Evolutionary conservation across 331 rosid genomes (phyloP), one percentile per base, ranked within the genome.

Genomic region (Rosa hybrid): DNA sequence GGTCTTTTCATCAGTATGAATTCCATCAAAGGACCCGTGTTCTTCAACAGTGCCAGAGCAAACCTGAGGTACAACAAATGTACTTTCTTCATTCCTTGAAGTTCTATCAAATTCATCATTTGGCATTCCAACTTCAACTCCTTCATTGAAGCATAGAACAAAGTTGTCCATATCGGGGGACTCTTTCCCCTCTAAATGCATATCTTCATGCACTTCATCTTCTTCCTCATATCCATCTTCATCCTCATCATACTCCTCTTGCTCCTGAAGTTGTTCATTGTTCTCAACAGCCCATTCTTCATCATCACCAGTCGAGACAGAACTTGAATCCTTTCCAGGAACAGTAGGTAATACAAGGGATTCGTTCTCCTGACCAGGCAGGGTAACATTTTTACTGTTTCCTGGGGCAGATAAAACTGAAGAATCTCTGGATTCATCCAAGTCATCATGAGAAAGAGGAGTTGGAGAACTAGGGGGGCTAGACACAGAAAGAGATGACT

Each of bases 401-500:
- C 86, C 88, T 38, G 87, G 77, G 81, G 85, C 82, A 82, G 87
- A 81, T 68, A 86, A 71, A 72, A 74, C 87, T n/a, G 89, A 88
- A 81, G 98, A 90, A 78, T 84, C 89, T 81, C 90, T 84, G 72
- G 97, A 90, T 74, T 87, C 99, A 77, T 95, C 99, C 81, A 90
- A 85, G 79, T 93, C 99, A 75, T 93, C 99, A 45, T 93, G 98
- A 59, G 98, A 92, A 25, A 94, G 95, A 85, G 90, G 98, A 59
- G 98, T 91, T 23, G 99, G 99, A 83, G 99, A 89, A 90, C 82
- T 90, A 14, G 98, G 98, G 80, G 98, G 92, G 77, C 97, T 95
- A 80, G 97, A 95, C 76, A 95, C 99, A 69, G 96, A 95, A 57
- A 95, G 98, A 68, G 99, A 93, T n/a, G 99, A 95, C 80, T 95